Base-by-base conservation (phyloP, 1,139 yeast genomes). In the Saccharomyces hybrid region DNA sequence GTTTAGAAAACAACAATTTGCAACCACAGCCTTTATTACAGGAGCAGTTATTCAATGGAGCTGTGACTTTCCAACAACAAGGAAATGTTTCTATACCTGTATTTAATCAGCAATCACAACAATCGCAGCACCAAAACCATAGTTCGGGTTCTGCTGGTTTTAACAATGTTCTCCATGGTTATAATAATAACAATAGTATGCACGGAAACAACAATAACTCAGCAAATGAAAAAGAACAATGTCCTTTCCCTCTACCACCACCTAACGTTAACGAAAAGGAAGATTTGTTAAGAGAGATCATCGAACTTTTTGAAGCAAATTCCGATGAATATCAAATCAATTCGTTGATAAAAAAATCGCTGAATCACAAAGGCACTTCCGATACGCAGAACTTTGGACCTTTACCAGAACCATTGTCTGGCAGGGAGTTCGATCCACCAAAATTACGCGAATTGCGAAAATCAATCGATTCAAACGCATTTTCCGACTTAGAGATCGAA, bases 381-480 rank as follows among this genome's bases (percentile, higher is more conserved):
- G 70, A 70, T 51, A 74, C 77, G 42, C 64, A 71, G 9, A 79
- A 81, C 63, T 81, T 84, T 65, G 93, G 91, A 1, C 86, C 87
- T 13, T 72, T 84, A 47, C 91, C 91, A 0, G 88, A 83, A 56
- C 82, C 88, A 27, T 73, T 80, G 34, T 74, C 81, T 2, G 69
- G 76, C 32, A 78, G 96, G 59, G 85, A 83, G 56, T 91, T 88
- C 70, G 97, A 90, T 70, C 89, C 97, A 0, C 95, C 97, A 11
- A 86, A 84, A 58, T 75, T 93, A 56, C 66, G 78, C 64, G 87
- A 83, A 63, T 72, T 82, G 55, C 73, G 86, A 56, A 82, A 82
- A 63, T 63, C 71, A 14, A 78, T 83, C 58, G 86, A 82, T 55
- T 62, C 72, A 0, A 70, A 73, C 48, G 52, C 62, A 3, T 57